Base-by-base conservation (phyloP, 306 rosid species). In the Pueraria montana region DNA sequence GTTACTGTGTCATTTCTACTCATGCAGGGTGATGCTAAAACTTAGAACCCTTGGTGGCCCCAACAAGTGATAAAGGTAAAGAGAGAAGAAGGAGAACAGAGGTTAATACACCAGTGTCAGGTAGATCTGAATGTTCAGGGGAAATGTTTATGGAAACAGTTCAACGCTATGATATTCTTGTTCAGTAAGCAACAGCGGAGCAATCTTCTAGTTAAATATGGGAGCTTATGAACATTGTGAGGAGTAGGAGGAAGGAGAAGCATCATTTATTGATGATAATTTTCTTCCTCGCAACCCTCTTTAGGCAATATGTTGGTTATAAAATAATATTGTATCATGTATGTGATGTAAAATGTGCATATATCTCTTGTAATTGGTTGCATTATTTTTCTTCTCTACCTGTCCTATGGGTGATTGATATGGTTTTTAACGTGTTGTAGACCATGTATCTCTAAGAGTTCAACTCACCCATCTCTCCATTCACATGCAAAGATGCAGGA, bases 11-110 rank as follows among this genome's bases (percentile, higher is more conserved):
- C 72, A 26, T 84, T 58, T 78, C 36, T 40, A 24, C 43, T 89
- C 45, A 45, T 86, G 85, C 90, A 91, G 97, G 92, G 79, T 70
- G 78, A 84, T 80, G 82, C 89, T 4, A 89, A 86, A 87, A 82
- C 71, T 30, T 88, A 84, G 81, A 87, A 82, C 20, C 81, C 52
- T 72, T 74, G 83, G 24, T 85, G 71, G 71, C 63, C 23, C 23
- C 45, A 48, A 48, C 58, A 61, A 18, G 50, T 65, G 62, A 18
- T 6, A 66, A 81, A 76, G 43, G 26, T 72, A 62, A 83, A 74
- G 32, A 79, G 66, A 59, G 64, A 12, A 40, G 63, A 18, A 56
- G 48, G 24, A 50, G 43, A 72, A 61, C 42, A 6, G 80, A 48
- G 62, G 86, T 24, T 67, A 36, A 79, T 23, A 17, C 85, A 52